Conservation (phyloP, 768 basidiomycete species). For the Boletus rubescentipes region DNA sequence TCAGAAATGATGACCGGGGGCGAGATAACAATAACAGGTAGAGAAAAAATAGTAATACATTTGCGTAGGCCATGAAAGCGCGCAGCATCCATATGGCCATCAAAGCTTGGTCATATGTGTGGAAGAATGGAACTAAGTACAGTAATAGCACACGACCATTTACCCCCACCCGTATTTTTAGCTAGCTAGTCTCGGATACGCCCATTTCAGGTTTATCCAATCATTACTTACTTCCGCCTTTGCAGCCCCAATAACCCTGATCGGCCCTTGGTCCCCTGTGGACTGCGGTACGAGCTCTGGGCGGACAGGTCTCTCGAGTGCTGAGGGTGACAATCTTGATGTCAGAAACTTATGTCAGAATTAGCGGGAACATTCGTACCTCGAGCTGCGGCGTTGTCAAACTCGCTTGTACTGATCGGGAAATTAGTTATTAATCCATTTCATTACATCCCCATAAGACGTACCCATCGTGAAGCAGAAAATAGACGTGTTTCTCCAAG, state of each 20-base stretch:
- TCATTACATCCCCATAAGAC: slow-evolving; percentile 4
- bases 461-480: slow-evolving; percentile 21
- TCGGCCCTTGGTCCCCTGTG: background rate
- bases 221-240: slow-evolving; percentile 5
- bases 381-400: slow-evolving; percentile 16
- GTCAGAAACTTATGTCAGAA: slow-evolving; percentile 13
- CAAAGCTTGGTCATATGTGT: background rate
- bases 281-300: slow-evolving; percentile 23
- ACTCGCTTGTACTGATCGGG: slow-evolving; percentile 21
- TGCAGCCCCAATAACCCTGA: slow-evolving; percentile 13
- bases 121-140: background rate
- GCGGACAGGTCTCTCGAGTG: slow-evolving; percentile 13
- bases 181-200: background rate
- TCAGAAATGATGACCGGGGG: slow-evolving; percentile 11
- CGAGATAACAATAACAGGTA: slow-evolving; percentile 19
- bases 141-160: background rate
- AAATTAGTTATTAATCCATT: slow-evolving; percentile 2
- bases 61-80: slow-evolving; percentile 13
- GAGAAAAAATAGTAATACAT: slow-evolving; percentile 18
- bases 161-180: slow-evolving; percentile 16
- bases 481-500: slow-evolving; percentile 28
- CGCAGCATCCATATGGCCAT: slow-evolving; percentile 6
- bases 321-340: slow-evolving; percentile 4
- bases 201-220: slow-evolving; percentile 23
- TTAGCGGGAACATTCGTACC: slow-evolving; percentile 15